phyloP scores from a whole-genome alignment of 2,329 filamentous ascomycete genomes.

The Penicillium sp. region DNA sequence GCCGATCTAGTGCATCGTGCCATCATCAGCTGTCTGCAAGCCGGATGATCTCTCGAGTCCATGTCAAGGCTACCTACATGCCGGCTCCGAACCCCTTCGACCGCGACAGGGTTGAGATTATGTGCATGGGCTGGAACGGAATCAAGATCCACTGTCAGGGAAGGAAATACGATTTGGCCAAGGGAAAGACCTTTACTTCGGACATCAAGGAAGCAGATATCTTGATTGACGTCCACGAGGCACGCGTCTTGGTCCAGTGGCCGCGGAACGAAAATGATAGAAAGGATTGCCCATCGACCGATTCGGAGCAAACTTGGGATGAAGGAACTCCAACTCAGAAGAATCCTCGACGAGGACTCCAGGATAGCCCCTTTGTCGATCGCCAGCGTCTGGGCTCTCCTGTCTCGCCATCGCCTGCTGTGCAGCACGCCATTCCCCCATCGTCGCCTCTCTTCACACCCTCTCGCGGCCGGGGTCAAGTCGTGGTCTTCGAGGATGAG shows the following conservation, averaged over 20 bases:
- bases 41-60: constrained; percentile 87
- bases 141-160: constrained; percentile 90
- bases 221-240: constrained; percentile 93
- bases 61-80: constrained; percentile 85
- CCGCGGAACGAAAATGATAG: constrained; percentile 58
- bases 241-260: constrained; percentile 87
- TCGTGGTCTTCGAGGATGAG: constrained; percentile 73
- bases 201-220: constrained; percentile 86
- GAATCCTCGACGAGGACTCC: constrained; percentile 30
- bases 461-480: constrained; percentile 47
- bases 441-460: constrained; percentile 48
- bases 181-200: constrained; percentile 86
- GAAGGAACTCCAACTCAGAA: constrained; percentile 47
- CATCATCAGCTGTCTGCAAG: constrained; percentile 92
- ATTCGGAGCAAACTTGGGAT: constrained; percentile 74
- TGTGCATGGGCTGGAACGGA: constrained; percentile 95
- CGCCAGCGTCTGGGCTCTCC: constrained; percentile 70
- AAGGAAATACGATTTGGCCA: constrained; percentile 78
- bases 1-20: constrained; percentile 92
- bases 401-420: constrained; percentile 68
- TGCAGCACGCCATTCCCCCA: constrained; percentile 47
- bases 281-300: constrained; percentile 54
- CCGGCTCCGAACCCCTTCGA: constrained; percentile 68
- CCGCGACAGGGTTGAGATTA: constrained; percentile 78
- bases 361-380: constrained; percentile 57